Base-by-base conservation (phyloP, 768 basidiomycete genomes). In the Lactarius indigo region DNA sequence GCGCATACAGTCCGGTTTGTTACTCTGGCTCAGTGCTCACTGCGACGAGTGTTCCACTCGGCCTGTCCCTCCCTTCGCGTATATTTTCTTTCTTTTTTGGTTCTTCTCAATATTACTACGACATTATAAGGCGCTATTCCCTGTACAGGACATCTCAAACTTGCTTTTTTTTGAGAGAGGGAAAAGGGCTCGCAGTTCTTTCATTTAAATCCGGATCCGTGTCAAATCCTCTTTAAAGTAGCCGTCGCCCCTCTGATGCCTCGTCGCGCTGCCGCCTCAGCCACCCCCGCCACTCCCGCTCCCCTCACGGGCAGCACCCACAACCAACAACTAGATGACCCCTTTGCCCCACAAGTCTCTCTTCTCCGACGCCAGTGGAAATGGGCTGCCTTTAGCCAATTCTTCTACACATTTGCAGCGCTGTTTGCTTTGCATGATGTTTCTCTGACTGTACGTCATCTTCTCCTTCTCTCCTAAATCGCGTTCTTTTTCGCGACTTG, bases 371-470 rank as follows among this genome's bases (percentile, higher is more conserved):
- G 80, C 65, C 85, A 93, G 69, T 96, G 92, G 92, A 88, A 91
- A 81, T 96, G 93, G 93, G 94, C 94, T 6, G 90, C 89, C 30
- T 90, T 95, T 77, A 85, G 85, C 77, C 93, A 96, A 75, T 96
- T 96, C 83, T 89, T 92, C 78, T 89, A 84, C 76, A 93, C 90
- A 31, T 96, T 96, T 78, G 82, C 84, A 57, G 83, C 84, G 59
- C 81, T 95, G 64, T 84, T 96, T 70, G 81, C 86, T 44, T 82
- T 90, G 79, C 77, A 83, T 54, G 90, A 91, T 72, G 84, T 94
- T 68, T 81, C 90, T 52, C 78, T 92, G 47, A 74, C 78, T 65
- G 91, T 92, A 74, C 70, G 83, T 78, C 60, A 9, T 68, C 59
- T 50, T 63, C 54, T 58, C 47, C 26, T n/a, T 31, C 26, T 42